Conservation (phyloP, 2,329 filamentous ascomycete genomes). For the Claviceps maximensis region DNA sequence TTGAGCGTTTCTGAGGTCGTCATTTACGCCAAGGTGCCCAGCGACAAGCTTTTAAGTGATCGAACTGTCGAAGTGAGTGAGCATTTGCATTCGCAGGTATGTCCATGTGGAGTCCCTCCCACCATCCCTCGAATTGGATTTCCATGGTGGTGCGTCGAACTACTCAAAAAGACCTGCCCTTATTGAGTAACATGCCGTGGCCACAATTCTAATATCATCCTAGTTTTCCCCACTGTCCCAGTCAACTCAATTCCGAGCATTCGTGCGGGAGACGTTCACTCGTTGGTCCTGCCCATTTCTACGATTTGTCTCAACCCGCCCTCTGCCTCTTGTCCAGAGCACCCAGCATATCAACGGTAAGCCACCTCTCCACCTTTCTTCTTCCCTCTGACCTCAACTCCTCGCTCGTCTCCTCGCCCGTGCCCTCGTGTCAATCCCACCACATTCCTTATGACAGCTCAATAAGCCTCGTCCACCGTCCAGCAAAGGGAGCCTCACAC, state of each 20-base stretch:
- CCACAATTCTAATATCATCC: slow-evolving; percentile 20
- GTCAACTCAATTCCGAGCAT: slow-evolving; percentile 29
- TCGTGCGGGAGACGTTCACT: slow-evolving; percentile 51
- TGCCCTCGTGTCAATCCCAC: slow-evolving; percentile 11
- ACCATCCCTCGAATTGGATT: slow-evolving; percentile 5
- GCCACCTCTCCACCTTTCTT: slow-evolving; percentile 19
- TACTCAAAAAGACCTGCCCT: slow-evolving; percentile 7
- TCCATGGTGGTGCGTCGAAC: slow-evolving; percentile 5
- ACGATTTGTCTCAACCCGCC: slow-evolving; percentile 34
- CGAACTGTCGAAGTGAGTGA: background rate
- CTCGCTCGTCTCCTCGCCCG: background rate
- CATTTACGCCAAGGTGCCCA: background rate
- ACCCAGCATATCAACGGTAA: slow-evolving; percentile 37
- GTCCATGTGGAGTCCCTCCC: slow-evolving; percentile 6
- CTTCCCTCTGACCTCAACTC: background rate
- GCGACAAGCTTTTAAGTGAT: background rate
- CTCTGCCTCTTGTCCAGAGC: slow-evolving; percentile 25
- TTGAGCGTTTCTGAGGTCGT: background rate
- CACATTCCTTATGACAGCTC: slow-evolving; percentile 16
- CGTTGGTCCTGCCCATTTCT: slow-evolving; percentile 40
- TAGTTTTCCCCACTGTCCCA: slow-evolving; percentile 26
- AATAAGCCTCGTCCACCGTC: slow-evolving; percentile 7
- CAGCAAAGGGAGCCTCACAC: slow-evolving; percentile 16
- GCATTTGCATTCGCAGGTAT: slow-evolving; percentile 14
- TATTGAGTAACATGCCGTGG: slow-evolving; percentile 25